Conservation (phyloP, 164 flowering plant species). For the Annona cherimola region DNA sequence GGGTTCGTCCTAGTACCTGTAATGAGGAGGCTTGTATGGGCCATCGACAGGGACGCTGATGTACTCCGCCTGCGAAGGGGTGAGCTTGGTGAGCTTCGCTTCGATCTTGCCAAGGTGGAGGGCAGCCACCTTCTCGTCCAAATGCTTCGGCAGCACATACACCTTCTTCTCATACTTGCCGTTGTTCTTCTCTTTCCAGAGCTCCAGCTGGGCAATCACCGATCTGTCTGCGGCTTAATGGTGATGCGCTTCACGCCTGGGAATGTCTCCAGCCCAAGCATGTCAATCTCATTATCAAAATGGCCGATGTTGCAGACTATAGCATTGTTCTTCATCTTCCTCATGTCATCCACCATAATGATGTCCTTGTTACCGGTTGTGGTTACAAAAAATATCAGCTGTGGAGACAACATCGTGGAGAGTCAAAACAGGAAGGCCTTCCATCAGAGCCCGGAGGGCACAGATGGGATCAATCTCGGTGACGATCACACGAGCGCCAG, state of each 20-base stretch:
- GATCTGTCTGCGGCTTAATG: conserved; percentile 27
- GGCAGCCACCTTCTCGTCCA: conserved; percentile 24
- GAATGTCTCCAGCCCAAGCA: conserved; percentile 18
- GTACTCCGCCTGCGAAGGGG: conserved; percentile 20
- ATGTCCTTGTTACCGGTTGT: conserved; percentile 36
- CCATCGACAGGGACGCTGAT: conserved; percentile 21
- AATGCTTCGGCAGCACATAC: conserved; percentile 26
- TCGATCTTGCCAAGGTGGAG: conserved; percentile 26
- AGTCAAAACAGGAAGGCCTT: conserved; percentile 25
- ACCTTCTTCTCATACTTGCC: conserved; percentile 28
- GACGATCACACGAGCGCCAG: conserved; percentile 27
- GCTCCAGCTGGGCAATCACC: conserved; percentile 26
- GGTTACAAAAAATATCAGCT: conserved; percentile 25
- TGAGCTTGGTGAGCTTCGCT: conserved; percentile 23
- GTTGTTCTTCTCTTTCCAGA: conserved; percentile 22
- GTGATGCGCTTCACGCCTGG: conserved; percentile 25
- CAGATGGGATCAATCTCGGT: conserved; percentile 37
- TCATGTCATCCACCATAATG: conserved; percentile 29
- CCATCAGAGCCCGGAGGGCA: conserved; percentile 37
- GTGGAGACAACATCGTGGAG: conserved; percentile 25
- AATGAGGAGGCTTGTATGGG: conserved; percentile 25
- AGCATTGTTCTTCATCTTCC: conserved; percentile 40
- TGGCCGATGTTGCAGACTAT: conserved; percentile 41
- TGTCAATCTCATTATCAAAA: conserved; percentile 28
- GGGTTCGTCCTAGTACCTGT: conserved; percentile 15